These are phyloP conservation scores for Citrus medica DNA, from an alignment of 345 rosid genomes.

Conservation along the genomic window DNA sequence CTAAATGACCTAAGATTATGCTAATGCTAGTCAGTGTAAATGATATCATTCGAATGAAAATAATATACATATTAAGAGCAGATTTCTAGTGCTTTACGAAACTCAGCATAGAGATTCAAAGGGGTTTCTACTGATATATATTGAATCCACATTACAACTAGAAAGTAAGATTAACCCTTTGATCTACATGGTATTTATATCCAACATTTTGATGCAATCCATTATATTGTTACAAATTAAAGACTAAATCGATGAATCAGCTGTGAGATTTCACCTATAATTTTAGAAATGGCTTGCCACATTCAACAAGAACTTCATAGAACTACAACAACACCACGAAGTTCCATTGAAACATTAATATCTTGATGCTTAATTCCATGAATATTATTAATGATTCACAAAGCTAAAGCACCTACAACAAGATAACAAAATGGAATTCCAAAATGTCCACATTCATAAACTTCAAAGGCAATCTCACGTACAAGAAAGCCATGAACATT, in stretches of 20 bases:
- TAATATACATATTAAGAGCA: too few species aligned
- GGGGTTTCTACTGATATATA: neutral
- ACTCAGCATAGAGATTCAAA: neutral
- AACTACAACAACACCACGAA: neutral
- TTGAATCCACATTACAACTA: neutral
- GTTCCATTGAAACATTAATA: neutral
- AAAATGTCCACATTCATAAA: neutral
- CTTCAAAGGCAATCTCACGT: neutral
- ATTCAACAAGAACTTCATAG: neutral
- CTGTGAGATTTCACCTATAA: neutral
- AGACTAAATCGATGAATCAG: neutral
- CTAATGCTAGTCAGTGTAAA: neutral
- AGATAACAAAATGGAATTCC: neutral
- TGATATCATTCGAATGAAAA: neutral
- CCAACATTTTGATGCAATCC: neutral
- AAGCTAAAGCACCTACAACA: neutral
- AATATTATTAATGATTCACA: neutral
- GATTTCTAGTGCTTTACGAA: neutral
- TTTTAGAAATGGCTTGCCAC: neutral
- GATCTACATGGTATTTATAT: too few species aligned
- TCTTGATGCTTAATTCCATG: neutral
- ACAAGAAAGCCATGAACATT: neutral
- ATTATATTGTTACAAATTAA: neutral
- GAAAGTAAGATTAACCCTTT: neutral
- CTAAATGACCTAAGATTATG: neutral